A percentile compares a stretch with the other conserved stretches of the same genome.
Evolutionary conservation across 2,329 filamentous ascomycete genomes (phyloP).

Genomic region (Botrytis elliptica): DNA sequence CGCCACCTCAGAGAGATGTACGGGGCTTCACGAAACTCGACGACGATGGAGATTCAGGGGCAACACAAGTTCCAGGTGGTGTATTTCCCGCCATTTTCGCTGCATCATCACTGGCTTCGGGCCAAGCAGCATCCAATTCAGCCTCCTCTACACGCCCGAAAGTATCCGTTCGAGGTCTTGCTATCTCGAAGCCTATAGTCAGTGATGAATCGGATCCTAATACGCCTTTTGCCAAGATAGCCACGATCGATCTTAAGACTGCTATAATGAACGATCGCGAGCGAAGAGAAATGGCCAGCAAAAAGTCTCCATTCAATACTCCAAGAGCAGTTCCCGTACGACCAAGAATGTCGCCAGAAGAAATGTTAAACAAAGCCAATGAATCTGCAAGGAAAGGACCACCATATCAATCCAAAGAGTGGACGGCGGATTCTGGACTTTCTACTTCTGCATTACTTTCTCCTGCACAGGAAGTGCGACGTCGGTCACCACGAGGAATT

Average conservation of each 20-base stretch:
- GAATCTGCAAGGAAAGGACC: slow-evolving; percentile 31
- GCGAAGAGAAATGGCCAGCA: slow-evolving; percentile 33
- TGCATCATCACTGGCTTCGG: slow-evolving; percentile 22
- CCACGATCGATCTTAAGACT: slow-evolving; percentile 38
- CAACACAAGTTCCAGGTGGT: slow-evolving; percentile 31
- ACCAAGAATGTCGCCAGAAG: slow-evolving; percentile 26
- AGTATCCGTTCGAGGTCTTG: slow-evolving; percentile 32
- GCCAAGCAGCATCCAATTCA: slow-evolving; percentile 25
- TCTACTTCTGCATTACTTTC: slow-evolving; percentile 39
- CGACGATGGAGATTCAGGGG: slow-evolving; percentile 20
- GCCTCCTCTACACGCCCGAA: slow-evolving; percentile 33
- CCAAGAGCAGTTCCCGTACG: slow-evolving; percentile 31
- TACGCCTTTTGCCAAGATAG: slow-evolving; percentile 35
- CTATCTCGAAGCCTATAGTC: slow-evolving; percentile 37
- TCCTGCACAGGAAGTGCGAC: slow-evolving; percentile 37
- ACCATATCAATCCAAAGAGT: slow-evolving; percentile 16
- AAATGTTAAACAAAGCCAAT: slow-evolving; percentile 29
- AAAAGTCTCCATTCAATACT: slow-evolving; percentile 30
- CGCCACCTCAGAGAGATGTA: slow-evolving; percentile 28
- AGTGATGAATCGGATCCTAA: slow-evolving; percentile 19
- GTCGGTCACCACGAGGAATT: slow-evolving; percentile 35
- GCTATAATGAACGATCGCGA: slow-evolving; percentile 37
- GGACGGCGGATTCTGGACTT: slow-evolving; percentile 30
- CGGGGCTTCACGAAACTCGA: slow-evolving; percentile 33
- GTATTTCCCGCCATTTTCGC: slow-evolving; percentile 31